Percentiles rank a stretch among this genome's conserved stretches.
phyloP scores from a whole-genome alignment of 2,329 filamentous ascomycete species.

The Cryphonectria radicalis region DNA sequence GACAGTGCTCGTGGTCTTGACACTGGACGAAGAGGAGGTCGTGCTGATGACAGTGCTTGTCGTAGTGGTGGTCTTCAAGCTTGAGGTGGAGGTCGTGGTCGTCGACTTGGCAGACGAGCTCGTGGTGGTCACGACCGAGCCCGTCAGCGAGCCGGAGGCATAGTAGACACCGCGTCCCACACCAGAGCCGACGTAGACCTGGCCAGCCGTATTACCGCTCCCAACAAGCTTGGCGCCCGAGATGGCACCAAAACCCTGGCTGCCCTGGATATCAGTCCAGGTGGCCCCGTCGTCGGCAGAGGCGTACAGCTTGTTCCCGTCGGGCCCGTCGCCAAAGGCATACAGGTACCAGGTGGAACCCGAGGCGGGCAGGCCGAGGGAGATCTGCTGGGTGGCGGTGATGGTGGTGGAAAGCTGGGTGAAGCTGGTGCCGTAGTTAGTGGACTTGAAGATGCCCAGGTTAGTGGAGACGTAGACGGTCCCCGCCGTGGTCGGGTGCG shows the following conservation, averaged over 20 bases:
- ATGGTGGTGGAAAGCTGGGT: slow-evolving; percentile 42
- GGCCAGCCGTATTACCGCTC: slow-evolving; percentile 49
- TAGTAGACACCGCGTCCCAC: slow-evolving; percentile 54
- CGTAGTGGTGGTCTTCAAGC: slow-evolving; percentile 18
- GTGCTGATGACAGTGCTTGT: slow-evolving; percentile 18
- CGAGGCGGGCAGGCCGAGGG: slow-evolving; percentile 46
- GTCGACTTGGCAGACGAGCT: slow-evolving; percentile 25
- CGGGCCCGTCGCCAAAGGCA: slow-evolving; percentile 49
- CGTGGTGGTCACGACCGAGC: slow-evolving; percentile 24
- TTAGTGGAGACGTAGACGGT: slow-evolving; percentile 64
- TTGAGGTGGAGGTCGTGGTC: slow-evolving; percentile 25
- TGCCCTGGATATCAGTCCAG: slow-evolving; percentile 53
- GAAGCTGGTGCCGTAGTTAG: slow-evolving; percentile 55
- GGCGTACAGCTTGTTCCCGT: slow-evolving; percentile 50
- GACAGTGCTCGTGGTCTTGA: slow-evolving; percentile 24
- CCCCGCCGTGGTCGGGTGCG: slow-evolving; percentile 60
- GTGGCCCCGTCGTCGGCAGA: slow-evolving; percentile 47
- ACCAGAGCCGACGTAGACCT: slow-evolving; percentile 53
- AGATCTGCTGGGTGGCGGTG: slow-evolving; percentile 47
- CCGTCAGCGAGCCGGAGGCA: slow-evolving; percentile 35
- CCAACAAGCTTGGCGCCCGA: slow-evolving; percentile 46
- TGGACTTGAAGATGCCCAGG: slow-evolving; percentile 57
- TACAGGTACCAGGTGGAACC: slow-evolving; percentile 50
- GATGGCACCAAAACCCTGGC: slow-evolving; percentile 50
- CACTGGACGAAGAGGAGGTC: slow-evolving; percentile 17